Percentiles rank a stretch among this genome's conserved stretches.
phyloP scores from a whole-genome alignment of 176 grass and related monocot species.

The Neostapfia colusana region DNA sequence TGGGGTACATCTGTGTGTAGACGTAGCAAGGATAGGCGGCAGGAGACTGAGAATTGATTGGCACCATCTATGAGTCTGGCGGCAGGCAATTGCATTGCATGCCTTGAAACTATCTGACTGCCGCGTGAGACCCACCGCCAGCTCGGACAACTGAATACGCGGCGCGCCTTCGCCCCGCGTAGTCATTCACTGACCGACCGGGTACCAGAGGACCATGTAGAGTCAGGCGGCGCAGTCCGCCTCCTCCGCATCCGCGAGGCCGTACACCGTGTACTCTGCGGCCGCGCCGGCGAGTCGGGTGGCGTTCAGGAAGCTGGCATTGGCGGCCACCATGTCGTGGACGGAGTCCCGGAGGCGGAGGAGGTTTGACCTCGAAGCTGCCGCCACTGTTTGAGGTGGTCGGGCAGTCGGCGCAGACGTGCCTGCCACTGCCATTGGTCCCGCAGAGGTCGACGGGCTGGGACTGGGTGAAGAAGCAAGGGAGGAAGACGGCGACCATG shows the following conservation, averaged over 20 bases:
- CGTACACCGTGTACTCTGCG: slow-evolving; percentile 17
- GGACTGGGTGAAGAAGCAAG: not conserved
- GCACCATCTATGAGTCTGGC: too few relatives aligned
- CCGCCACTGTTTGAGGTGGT: not conserved
- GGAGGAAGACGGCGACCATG: not conserved
- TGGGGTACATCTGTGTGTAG: too few relatives aligned
- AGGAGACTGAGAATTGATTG: too few relatives aligned
- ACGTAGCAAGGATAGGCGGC: too few relatives aligned
- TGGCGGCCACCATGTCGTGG: not conserved
- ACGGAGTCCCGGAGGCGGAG: slow-evolving; percentile 28
- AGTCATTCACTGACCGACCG: too few relatives aligned
- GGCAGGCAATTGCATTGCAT: too few relatives aligned
- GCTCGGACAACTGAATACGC: too few relatives aligned
- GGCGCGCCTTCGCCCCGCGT: too few relatives aligned
- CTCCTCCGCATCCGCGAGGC: slow-evolving; percentile 29
- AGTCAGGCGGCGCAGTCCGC: slow-evolving; percentile 35
- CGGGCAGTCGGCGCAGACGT: slow-evolving; percentile 33
- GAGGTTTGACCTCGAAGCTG: slow-evolving; percentile 40
- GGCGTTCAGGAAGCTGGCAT: slow-evolving; percentile 35
- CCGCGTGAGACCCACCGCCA: too few relatives aligned
- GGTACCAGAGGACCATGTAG: too few relatives aligned
- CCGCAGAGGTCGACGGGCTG: slow-evolving; percentile 12
- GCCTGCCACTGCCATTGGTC: slow-evolving; percentile 25
- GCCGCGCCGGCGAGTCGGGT: not conserved
- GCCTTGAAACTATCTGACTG: too few relatives aligned